A percentile compares a stretch with the other conserved stretches of the same genome.
phyloP scores from a whole-genome alignment of 495 filamentous ascomycete species.

The Xylaria castorea region DNA sequence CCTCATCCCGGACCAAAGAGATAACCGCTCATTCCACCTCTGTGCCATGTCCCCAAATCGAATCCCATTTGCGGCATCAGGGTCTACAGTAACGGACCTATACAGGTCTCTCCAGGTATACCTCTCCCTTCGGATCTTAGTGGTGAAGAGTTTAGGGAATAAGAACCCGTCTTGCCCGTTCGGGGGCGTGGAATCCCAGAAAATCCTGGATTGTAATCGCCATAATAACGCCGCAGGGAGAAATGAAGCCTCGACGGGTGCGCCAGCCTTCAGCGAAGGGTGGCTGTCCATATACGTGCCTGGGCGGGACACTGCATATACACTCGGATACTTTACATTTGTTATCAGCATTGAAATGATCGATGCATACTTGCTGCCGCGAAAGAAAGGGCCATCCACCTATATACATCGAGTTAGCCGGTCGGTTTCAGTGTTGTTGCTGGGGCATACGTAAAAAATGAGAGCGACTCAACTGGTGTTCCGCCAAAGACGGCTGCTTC shows the following conservation, averaged over 20 bases:
- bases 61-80: neutral
- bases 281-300: neutral
- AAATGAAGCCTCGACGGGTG: neutral
- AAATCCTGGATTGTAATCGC: constrained; percentile 2
- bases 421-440: neutral
- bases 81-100: neutral
- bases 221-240: neutral
- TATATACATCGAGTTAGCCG: neutral
- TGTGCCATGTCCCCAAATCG: neutral
- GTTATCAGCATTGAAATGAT: neutral
- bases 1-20: neutral
- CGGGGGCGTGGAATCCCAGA: constrained; percentile 2
- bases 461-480: constrained; percentile 8
- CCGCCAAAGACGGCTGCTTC: constrained; percentile 16
- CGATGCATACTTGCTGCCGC: neutral
- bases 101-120: neutral
- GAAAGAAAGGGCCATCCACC: neutral
- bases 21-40: neutral
- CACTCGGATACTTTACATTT: neutral
- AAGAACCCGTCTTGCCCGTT: neutral
- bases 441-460: neutral
- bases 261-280: neutral
- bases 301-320: neutral
- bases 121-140: neutral
- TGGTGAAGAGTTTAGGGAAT: neutral